A percentile compares a stretch with the other conserved stretches of the same genome.
phyloP scores from a whole-genome alignment of 306 rosid species.

The Acacia confusa region DNA sequence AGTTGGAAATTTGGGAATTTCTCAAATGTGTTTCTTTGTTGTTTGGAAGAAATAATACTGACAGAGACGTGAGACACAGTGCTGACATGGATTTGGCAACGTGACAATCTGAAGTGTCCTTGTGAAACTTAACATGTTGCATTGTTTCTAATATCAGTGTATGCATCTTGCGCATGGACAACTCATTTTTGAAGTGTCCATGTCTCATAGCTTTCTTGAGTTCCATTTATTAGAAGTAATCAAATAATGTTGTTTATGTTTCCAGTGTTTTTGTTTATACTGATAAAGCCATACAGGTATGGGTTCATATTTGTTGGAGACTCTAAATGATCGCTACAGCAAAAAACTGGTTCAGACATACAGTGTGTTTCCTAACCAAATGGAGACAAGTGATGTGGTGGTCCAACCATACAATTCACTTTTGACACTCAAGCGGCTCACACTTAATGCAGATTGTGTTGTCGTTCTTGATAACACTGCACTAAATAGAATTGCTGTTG shows the following conservation, averaged over 20 bases:
- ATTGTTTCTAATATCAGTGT: neutral
- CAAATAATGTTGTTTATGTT: neutral
- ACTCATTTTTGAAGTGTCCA: neutral
- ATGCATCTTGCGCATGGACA: neutral
- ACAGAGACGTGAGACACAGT: neutral
- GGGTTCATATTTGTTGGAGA: constrained; percentile 95
- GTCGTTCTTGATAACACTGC: constrained; percentile 99
- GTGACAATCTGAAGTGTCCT: neutral
- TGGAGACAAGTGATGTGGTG: constrained; percentile 99
- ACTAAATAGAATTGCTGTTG: constrained; percentile 91
- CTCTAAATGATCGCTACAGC: constrained; percentile 97
- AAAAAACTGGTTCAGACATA: constrained; percentile 96
- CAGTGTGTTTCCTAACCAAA: constrained; percentile 97
- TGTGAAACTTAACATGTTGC: neutral
- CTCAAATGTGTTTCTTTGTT: neutral
- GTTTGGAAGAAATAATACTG: neutral
- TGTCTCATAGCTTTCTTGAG: neutral
- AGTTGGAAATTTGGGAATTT: neutral
- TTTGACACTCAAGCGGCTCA: constrained; percentile 88
- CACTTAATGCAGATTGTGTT: constrained; percentile 98
- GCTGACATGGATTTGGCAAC: neutral
- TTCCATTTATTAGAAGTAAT: neutral
- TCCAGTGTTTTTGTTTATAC: constrained; percentile 3
- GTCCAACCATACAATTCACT: constrained; percentile 99
- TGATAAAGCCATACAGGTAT: constrained; percentile 53